Evolutionary conservation across 495 filamentous ascomycete genomes (phyloP), one percentile per base, ranked within the genome.

Genomic region (Penicillium lagena): DNA sequence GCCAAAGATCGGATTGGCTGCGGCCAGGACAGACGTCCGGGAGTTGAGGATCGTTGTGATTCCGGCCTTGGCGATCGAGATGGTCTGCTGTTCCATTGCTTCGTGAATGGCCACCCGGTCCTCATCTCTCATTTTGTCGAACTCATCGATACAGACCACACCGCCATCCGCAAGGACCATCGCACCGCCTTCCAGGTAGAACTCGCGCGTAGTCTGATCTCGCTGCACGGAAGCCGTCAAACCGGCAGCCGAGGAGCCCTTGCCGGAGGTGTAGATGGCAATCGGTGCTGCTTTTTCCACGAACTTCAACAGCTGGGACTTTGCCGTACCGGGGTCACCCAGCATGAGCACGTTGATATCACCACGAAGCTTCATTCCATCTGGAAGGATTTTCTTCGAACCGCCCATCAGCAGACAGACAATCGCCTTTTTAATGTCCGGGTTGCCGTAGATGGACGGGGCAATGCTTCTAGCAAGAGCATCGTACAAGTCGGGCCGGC

Each of bases 81-180:
- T 99, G 7, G 94, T 99, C 66, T 99, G 94, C 67, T 99, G 94
- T 59, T 99, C 94, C 94, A 99, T 99, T 46, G 94, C 94, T 78
- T 99, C 94, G 75, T 99, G 94, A 64, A 99, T 99, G 8, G 94
- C 94, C 14, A 99, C 94, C 51, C 94, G 81, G 52, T 99, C 94
- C 64, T 99, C 94, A 64, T 99, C 94, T 46, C 94, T 79, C 94
- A 99, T 99, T 73, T 99, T 99, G 71, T 99, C 94, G 63, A 99
- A 99, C 66, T 99, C 94, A 61, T 99, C 94, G 64, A 99, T 99
- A 70, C 94, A 99, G 14, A 97, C 94, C 7, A 97, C 94, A 56
- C 94, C 94, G 10, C 90, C 90, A 54, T 99, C 94, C 2, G 94
- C 94, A 22, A 99, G 80, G 30, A 99, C 94, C 94, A 99, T 97